Base-by-base conservation (phyloP, 345 rosid species). In the Firmiana major region DNA sequence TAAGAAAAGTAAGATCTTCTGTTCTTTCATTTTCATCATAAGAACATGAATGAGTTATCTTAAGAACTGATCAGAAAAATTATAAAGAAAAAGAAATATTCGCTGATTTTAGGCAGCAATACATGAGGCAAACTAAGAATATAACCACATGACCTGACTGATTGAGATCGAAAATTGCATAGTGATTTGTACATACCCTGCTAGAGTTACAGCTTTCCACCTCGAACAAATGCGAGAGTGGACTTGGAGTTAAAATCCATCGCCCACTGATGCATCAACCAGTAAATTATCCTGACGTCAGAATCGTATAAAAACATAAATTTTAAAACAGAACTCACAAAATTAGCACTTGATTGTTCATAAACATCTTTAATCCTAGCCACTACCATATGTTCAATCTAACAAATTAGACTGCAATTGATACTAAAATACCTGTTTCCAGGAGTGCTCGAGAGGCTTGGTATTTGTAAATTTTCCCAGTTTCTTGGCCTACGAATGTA, bases 261-360 rank as follows among this genome's bases (percentile, higher is more conserved):
- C 94, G 94, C 79, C 93, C 97, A 87, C 99, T 95, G 94, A 89
- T 87, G 88, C 87, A 94, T 90, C 88, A 91, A 91, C 87, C 92
- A 91, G 91, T 84, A 94, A 90, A 90, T 83, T 78, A 92, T 62
- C 92, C 92, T 89, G 92, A 92, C 77, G 94, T 94, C 94, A 91
- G 97, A 89, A 83, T 86, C 69, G 80, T 84, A 80, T 82, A 76
- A 82, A 81, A 87, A 71, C 81, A 38, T 38, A 84, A 82, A 86
- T 87, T 68, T 85, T 75, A 63, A 86, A 90, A 80, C n/a, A 80
- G 26, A 40, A 81, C 76, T 76, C 67, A 75, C 17, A 79, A 69
- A 76, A 67, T 72, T 64, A 79, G 45, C 68, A 80, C 22, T 48
- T 54, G 28, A 36, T 79, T 8, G 43, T 42, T 60, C 69, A 75